phyloP scores from a whole-genome alignment of 768 basidiomycete genomes.

The Mrakia frigida region DNA sequence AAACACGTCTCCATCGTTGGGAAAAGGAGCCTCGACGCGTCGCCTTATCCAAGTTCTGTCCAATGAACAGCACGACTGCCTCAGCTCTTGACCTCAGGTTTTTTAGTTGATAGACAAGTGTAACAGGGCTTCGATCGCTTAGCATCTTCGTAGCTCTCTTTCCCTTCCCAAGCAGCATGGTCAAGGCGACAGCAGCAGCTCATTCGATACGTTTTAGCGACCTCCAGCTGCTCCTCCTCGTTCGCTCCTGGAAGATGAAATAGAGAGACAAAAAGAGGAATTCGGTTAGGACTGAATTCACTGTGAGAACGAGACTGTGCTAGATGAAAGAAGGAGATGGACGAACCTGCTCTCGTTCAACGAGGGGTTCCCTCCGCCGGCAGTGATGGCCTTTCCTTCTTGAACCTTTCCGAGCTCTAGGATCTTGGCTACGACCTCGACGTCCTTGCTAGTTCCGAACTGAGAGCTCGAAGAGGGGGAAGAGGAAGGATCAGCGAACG shows the following conservation, averaged over 20 bases:
- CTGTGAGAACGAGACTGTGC: background rate
- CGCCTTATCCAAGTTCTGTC: too few species aligned
- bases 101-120: too few species aligned
- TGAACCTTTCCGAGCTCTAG: conserved; percentile 29
- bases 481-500: background rate
- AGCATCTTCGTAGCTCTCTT: too few species aligned
- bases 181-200: too few species aligned
- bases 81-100: too few species aligned
- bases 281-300: background rate
- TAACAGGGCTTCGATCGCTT: too few species aligned
- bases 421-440: conserved; percentile 18
- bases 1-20: too few species aligned
- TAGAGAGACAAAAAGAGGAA: background rate
- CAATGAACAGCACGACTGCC: too few species aligned
- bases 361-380: background rate
- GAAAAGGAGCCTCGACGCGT: too few species aligned
- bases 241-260: background rate
- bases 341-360: conserved; percentile 12
- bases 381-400: conserved; percentile 25
- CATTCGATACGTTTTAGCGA: too few species aligned
- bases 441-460: background rate
- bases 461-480: too few species aligned
- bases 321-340: background rate
- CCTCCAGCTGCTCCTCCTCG: background rate
- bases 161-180: too few species aligned